Percentiles rank a stretch among this genome's conserved stretches.
Evolutionary conservation across 805 yeast genomes (phyloP).

Genomic region (Pichia exigua): DNA sequence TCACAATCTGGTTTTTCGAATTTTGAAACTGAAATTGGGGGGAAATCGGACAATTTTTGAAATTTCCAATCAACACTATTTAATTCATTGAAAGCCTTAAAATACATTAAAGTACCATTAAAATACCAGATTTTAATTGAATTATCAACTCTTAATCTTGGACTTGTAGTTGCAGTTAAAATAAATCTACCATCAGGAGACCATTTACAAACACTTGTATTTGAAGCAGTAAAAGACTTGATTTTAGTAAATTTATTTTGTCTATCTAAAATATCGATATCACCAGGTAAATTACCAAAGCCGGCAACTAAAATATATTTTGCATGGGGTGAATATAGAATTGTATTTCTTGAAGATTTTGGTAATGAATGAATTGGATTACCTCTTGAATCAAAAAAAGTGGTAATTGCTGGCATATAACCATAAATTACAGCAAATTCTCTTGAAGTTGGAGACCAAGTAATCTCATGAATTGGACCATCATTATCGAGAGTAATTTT

Average conservation of each 20-base stretch:
- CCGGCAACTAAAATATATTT: constrained; percentile 90
- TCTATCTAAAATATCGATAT: constrained; percentile 91
- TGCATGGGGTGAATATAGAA: constrained; percentile 90
- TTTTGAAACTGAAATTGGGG: constrained; percentile 38
- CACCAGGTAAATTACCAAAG: constrained; percentile 95
- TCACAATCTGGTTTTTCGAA: constrained; percentile 42
- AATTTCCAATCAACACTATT: constrained; percentile 82
- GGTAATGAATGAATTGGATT: constrained; percentile 77
- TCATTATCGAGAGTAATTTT: constrained; percentile 82
- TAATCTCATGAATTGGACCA: constrained; percentile 95
- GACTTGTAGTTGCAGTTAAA: constrained; percentile 93
- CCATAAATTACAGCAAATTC: constrained; percentile 98
- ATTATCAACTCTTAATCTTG: constrained; percentile 94
- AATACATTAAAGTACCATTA: constrained; percentile 70
- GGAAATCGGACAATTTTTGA: constrained; percentile 45
- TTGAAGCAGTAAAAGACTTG: constrained; percentile 79
- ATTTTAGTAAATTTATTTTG: constrained; percentile 75
- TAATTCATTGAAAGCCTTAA: constrained; percentile 75
- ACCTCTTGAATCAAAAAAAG: constrained; percentile 92
- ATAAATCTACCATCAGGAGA: constrained; percentile 93
- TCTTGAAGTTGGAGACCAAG: constrained; percentile 94
- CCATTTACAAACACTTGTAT: constrained; percentile 97
- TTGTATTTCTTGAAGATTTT: constrained; percentile 81
- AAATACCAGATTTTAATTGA: constrained; percentile 92
- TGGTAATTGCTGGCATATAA: constrained; percentile 93